Percentiles rank a stretch among this genome's conserved stretches.
Evolutionary conservation across 202 grass and related monocot genomes (phyloP).

Genomic region (Hordeum pubiflorum): DNA sequence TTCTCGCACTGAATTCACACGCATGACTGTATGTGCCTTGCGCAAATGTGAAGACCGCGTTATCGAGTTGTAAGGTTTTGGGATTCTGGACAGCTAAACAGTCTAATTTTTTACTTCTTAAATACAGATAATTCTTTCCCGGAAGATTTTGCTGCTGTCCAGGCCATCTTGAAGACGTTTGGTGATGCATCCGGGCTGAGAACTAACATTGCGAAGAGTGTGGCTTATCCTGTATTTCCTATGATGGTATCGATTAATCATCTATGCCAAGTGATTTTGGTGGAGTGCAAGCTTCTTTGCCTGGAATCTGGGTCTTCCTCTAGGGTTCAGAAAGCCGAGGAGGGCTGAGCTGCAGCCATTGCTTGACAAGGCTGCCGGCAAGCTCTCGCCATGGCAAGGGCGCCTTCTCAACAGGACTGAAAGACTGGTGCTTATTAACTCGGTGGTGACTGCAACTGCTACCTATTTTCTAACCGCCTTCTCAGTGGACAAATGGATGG

Average conservation of each 20-base stretch:
- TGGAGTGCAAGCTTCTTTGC: too few species aligned
- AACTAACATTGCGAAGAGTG: background rate
- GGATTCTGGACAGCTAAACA: background rate
- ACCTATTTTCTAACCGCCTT: too few species aligned
- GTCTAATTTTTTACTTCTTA: background rate
- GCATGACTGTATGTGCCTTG: background rate
- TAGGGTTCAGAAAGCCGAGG: too few species aligned
- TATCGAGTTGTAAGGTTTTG: background rate
- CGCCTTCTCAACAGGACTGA: too few species aligned
- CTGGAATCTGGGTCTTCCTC: too few species aligned
- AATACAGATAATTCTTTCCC: background rate
- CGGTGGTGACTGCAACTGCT: too few species aligned
- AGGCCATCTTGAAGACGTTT: too few species aligned
- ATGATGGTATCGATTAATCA: background rate
- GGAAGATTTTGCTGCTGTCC: background rate
- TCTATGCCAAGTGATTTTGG: background rate
- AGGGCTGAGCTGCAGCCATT: too few species aligned
- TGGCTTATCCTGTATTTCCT: background rate
- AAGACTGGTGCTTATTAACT: too few species aligned
- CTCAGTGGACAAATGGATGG: too few species aligned
- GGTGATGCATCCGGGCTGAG: background rate
- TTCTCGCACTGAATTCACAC: background rate
- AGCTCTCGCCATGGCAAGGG: too few species aligned
- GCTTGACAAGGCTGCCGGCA: too few species aligned
- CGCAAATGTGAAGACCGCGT: background rate